Conservation (phyloP, 2,329 filamentous ascomycete genomes). For the Microdochium nivale region DNA sequence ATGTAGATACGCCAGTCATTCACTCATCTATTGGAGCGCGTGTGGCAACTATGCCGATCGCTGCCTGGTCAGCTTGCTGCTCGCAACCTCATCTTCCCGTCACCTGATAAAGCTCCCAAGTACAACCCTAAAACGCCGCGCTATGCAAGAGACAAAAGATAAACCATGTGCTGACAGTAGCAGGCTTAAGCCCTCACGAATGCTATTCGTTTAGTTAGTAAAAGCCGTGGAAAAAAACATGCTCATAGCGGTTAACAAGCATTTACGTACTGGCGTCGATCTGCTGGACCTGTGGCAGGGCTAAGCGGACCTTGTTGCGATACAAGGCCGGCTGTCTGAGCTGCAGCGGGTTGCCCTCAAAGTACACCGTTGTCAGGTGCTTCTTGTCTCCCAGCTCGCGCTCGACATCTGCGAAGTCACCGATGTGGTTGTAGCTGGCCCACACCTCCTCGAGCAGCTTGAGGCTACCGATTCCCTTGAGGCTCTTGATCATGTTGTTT, state of each 20-base stretch:
- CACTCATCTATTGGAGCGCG: neutral
- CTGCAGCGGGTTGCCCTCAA: slow-evolving; percentile 91
- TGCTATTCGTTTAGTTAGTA: slow-evolving; percentile 11
- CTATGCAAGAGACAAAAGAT: slow-evolving; percentile 14
- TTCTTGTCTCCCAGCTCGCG: slow-evolving; percentile 69
- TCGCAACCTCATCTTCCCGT: neutral
- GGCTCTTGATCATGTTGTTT: slow-evolving; percentile 71
- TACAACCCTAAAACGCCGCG: slow-evolving; percentile 14
- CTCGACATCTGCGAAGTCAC: slow-evolving; percentile 77
- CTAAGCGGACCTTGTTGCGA: slow-evolving; percentile 84
- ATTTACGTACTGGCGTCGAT: slow-evolving; percentile 88
- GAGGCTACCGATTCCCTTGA: slow-evolving; percentile 63
- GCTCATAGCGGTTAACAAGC: neutral
- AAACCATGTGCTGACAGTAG: neutral
- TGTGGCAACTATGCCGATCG: neutral
- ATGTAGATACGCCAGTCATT: neutral
- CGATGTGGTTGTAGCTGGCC: slow-evolving; percentile 82
- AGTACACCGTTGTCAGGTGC: slow-evolving; percentile 81
- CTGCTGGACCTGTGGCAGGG: slow-evolving; percentile 79
- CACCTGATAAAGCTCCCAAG: slow-evolving; percentile 4
- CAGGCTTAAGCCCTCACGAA: slow-evolving; percentile 13
- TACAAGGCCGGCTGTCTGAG: slow-evolving; percentile 72
- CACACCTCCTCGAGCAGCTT: slow-evolving; percentile 79
- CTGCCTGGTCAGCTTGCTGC: neutral
- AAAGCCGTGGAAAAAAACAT: neutral